These are phyloP conservation scores for Ceratopteris richardii DNA, from an alignment of 75 land plant genomes.

Conservation along the genomic window DNA sequence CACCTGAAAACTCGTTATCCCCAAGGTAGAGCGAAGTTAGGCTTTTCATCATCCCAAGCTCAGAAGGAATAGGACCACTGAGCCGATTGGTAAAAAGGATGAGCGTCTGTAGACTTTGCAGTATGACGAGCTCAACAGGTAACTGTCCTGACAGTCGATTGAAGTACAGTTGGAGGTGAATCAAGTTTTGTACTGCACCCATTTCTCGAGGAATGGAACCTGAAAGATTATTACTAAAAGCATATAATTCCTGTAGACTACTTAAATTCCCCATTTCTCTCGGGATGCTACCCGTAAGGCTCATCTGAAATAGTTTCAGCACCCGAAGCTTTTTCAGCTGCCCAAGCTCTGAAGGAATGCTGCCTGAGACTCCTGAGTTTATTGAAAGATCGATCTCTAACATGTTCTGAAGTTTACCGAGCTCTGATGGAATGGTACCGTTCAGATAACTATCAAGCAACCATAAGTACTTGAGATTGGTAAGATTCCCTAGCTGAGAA, in stretches of 20 bases:
- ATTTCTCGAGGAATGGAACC: conserved; percentile 17
- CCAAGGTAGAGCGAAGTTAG: conserved; percentile 26
- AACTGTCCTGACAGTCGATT: conserved; percentile 13
- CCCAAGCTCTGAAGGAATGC: conserved; percentile 61
- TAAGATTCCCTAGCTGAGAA: conserved; percentile 26
- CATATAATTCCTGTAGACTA: conserved; percentile 1
- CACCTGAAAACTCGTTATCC: conserved; percentile 3
- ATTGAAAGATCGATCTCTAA: conserved; percentile 30
- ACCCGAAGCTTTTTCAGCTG: conserved; percentile 23
- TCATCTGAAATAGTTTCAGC: conserved; percentile 48
- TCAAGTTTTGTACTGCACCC: conserved; percentile 16
- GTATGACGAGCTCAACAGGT: conserved; percentile 2
- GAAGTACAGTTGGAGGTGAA: conserved; percentile 11
- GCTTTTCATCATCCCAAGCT: conserved; percentile 31
- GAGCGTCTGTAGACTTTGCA: conserved; percentile 9
- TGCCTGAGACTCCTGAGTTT: conserved; percentile 31
- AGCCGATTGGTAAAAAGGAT: conserved; percentile 35
- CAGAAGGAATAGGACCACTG: conserved; percentile 30
- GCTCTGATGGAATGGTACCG: conserved; percentile 32
- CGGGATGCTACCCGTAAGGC: conserved; percentile 11
- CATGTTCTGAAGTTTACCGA: conserved; percentile 30
- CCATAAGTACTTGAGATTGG: conserved; percentile 31
- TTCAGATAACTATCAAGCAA: conserved; percentile 1
- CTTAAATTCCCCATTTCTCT: neutral
- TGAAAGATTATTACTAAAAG: neutral